Base-by-base conservation (phyloP, 164 flowering plant genomes). In the Piper longum region DNA sequence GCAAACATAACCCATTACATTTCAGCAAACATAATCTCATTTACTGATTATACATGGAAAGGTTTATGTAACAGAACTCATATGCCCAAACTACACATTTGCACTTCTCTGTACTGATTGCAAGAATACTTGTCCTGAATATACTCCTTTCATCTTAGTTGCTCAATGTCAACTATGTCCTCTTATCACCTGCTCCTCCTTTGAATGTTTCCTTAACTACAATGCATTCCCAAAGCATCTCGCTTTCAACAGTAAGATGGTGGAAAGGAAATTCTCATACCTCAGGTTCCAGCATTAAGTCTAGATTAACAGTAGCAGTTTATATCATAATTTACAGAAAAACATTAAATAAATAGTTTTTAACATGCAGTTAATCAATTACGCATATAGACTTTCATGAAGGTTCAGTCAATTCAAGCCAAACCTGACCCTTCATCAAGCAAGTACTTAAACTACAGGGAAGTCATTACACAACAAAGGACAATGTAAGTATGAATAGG, bases 1-100 rank as follows among this genome's bases (percentile, higher is more conserved):
- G 77, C 71, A 65, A 62, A 17, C 19, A 54, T 70, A 54, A 54
- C 14, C 61, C 64, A 44, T 44, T 44, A 5, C 6, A 44, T 44
- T 44, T 26, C 36, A 26, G 36, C 36, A 26, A 0, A 26, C 36
- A 26, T 26, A 26, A 26, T 26, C 36, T 2, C 36, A 26, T 26
- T 26, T 26, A 26, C 36, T 26, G 36, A 26, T 26, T 26, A 26
- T 26, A 26, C 36, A 26, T 26, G 36, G 36, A 26, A 26, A 26
- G 2, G 36, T 26, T 26, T 26, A 26, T 26, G 36, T 26, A 0
- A 26, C 2, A 26, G 36, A 26, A 26, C 36, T 26, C 36, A 26
- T 26, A 26, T 2, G 36, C 36, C 36, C 2, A 2, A 26, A 26
- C 36, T 26, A 26, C 36, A 26, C 36, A 26, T 26, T 26, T 26